phyloP scores from a whole-genome alignment of 1,139 yeast species.

The Candida glucosophila region DNA sequence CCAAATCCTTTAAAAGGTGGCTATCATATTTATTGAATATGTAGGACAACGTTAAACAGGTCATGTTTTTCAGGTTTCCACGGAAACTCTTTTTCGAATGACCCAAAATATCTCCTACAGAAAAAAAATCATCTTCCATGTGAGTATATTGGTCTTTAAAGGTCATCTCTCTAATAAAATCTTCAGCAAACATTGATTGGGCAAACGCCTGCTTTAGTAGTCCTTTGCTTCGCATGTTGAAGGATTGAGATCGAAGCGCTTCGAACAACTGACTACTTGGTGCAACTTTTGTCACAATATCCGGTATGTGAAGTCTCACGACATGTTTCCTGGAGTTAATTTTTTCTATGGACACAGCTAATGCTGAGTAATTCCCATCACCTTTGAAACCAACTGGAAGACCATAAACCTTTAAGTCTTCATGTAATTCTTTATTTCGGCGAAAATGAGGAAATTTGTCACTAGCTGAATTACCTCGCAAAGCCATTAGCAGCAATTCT shows the following conservation, averaged over 20 bases:
- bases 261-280: conserved; percentile 20
- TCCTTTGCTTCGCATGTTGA: conserved; percentile 6
- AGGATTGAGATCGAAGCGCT: conserved; percentile 7
- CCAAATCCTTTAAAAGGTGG: conserved; percentile 23
- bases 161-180: conserved; percentile 7
- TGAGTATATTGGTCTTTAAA: conserved; percentile 8
- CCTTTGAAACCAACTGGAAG: conserved; percentile 9
- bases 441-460: conserved; percentile 26
- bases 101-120: conserved; percentile 9
- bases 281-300: conserved; percentile 22
- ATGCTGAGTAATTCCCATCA: conserved; percentile 3
- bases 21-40: conserved; percentile 24
- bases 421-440: conserved; percentile 13
- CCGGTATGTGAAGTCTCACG: conserved; percentile 39
- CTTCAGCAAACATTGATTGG: conserved; percentile 8
- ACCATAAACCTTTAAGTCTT: conserved; percentile 22
- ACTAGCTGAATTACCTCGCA: not conserved
- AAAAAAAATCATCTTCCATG: conserved; percentile 5
- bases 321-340: conserved; percentile 20
- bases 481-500: not conserved
- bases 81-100: not conserved
- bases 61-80: conserved; percentile 3
- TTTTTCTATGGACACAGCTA: conserved; percentile 28
- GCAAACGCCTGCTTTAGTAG: conserved; percentile 6
- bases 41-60: conserved; percentile 31